Conservation (phyloP, 2,329 filamentous ascomycete species). For the Diaporthe vexans region DNA sequence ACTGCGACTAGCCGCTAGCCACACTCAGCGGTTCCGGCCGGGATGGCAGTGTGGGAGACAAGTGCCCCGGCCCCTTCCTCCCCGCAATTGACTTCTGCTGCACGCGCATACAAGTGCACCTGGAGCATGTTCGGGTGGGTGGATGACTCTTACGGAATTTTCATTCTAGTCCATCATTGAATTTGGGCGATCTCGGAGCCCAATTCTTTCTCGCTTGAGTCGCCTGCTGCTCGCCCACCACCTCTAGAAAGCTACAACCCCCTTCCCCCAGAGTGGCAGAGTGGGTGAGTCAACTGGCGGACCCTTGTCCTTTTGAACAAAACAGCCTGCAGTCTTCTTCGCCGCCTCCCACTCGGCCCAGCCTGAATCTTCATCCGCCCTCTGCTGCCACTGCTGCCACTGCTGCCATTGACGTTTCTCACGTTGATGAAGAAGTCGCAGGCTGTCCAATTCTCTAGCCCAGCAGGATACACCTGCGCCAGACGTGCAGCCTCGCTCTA, state of each 20-base stretch:
- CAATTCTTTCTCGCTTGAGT: neutral
- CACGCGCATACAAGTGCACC: no score
- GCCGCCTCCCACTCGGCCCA: slow-evolving; percentile 10
- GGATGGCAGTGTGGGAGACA: neutral
- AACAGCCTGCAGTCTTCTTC: slow-evolving; percentile 24
- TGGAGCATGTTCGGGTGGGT: no score
- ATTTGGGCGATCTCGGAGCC: slow-evolving; percentile 30
- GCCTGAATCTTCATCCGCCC: slow-evolving; percentile 15
- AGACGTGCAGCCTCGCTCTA: slow-evolving; percentile 13
- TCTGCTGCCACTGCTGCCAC: neutral
- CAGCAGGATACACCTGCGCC: neutral
- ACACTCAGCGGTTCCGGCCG: neutral
- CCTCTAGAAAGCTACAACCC: neutral
- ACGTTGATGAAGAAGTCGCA: slow-evolving; percentile 23
- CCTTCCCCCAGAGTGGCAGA: neutral
- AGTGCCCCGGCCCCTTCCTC: neutral
- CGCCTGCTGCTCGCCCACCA: neutral
- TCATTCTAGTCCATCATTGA: slow-evolving; percentile 5
- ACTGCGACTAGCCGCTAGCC: neutral
- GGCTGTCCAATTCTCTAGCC: neutral
- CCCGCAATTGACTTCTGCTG: slow-evolving; percentile 13
- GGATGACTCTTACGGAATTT: neutral
- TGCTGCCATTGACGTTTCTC: slow-evolving; percentile 24
- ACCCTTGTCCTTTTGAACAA: slow-evolving; percentile 9
- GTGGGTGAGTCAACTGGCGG: slow-evolving; percentile 12